Conservation (phyloP, 768 basidiomycete species). For the Auricularia heimuer region DNA sequence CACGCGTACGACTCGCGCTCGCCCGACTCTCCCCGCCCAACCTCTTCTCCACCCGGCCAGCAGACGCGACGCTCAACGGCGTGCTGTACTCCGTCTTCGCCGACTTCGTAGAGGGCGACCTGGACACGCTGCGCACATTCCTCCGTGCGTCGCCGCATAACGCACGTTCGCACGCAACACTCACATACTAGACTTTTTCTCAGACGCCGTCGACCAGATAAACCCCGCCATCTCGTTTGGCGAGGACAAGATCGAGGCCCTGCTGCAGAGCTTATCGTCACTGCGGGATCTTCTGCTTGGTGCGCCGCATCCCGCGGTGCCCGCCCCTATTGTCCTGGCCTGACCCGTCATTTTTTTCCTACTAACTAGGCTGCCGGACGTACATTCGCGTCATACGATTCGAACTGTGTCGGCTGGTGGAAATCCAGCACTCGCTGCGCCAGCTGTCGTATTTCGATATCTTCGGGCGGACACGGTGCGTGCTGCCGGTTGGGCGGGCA, state of each 20-base stretch:
- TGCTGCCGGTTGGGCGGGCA: slow-evolving; percentile 66
- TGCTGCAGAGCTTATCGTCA: slow-evolving; percentile 58
- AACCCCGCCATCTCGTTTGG: slow-evolving; percentile 69
- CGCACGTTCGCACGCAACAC: not conserved
- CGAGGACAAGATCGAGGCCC: slow-evolving; percentile 67
- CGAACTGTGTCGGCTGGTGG: slow-evolving; percentile 68
- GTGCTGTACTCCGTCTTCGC: slow-evolving; percentile 67
- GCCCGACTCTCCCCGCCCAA: slow-evolving; percentile 35
- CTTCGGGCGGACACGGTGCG: slow-evolving; percentile 64
- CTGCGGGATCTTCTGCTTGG: slow-evolving; percentile 70
- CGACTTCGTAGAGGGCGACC: slow-evolving; percentile 77
- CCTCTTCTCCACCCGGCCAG: slow-evolving; percentile 43
- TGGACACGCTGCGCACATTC: slow-evolving; percentile 72
- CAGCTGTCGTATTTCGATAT: slow-evolving; percentile 71
- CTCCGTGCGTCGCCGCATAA: slow-evolving; percentile 41
- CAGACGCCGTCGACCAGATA: slow-evolving; percentile 69
- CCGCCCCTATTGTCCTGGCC: not conserved
- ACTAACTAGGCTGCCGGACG: slow-evolving; percentile 54
- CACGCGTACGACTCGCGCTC: slow-evolving; percentile 58
- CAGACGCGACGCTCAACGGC: slow-evolving; percentile 65
- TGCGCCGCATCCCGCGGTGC: slow-evolving; percentile 23
- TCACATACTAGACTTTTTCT: not conserved
- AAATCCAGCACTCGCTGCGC: slow-evolving; percentile 68
- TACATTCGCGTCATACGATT: slow-evolving; percentile 65
- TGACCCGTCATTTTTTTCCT: slow-evolving; percentile 7